phyloP scores from a whole-genome alignment of 106 monocot genomes.

The Allium sativum region DNA sequence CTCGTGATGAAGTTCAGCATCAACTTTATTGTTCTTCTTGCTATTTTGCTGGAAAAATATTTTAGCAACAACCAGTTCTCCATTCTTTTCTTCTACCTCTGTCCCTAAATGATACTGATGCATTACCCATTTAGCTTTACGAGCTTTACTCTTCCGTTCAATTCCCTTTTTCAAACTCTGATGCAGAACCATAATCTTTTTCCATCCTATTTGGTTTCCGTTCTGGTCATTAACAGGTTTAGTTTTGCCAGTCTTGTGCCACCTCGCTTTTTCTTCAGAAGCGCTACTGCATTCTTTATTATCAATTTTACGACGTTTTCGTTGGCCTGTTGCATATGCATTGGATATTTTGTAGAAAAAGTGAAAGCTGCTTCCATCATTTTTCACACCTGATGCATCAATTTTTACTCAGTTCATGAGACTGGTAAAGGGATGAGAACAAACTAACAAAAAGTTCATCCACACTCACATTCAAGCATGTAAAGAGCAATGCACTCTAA shows the following conservation, averaged over 20 bases:
- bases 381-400: constrained; percentile 48
- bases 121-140: constrained; percentile 90
- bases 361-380: constrained; percentile 80
- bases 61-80: constrained; percentile 80
- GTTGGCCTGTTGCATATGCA: constrained; percentile 67
- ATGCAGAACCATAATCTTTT: constrained; percentile 93
- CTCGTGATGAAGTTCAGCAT: neutral
- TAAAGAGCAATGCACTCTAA: neutral
- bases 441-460: neutral
- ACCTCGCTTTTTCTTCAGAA: constrained; percentile 50
- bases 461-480: neutral
- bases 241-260: constrained; percentile 97
- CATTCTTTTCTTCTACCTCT: constrained; percentile 81
- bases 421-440: neutral
- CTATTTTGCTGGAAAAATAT: constrained; percentile 51
- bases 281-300: constrained; percentile 7
- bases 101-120: constrained; percentile 92
- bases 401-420: neutral
- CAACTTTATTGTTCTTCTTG: constrained; percentile 28
- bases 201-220: constrained; percentile 71
- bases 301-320: constrained; percentile 70
- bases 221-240: constrained; percentile 52
- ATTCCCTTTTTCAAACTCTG: constrained; percentile 37
- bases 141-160: constrained; percentile 50
- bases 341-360: constrained; percentile 79